A percentile compares a stretch with the other conserved stretches of the same genome.
These are phyloP conservation scores for Abelmoschus esculentus DNA, from an alignment of 345 rosid species.

Conservation along the genomic window DNA sequence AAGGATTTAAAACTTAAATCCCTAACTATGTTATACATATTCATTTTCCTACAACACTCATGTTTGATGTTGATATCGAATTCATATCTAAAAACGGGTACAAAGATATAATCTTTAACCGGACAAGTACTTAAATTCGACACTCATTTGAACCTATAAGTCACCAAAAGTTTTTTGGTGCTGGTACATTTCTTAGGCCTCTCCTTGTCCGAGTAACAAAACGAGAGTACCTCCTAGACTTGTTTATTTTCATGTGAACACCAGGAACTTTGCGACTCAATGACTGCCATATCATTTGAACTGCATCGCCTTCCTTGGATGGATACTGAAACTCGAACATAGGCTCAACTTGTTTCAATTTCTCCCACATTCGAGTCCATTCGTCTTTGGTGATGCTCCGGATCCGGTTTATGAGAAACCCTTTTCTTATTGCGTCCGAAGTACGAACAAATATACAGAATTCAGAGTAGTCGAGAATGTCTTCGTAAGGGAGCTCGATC, in stretches of 20 bases:
- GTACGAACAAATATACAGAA: slow-evolving; percentile 80
- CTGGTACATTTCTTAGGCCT: slow-evolving; percentile 24
- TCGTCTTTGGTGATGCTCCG: slow-evolving; percentile 60
- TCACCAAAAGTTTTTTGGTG: slow-evolving; percentile 46
- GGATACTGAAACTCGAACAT: slow-evolving; percentile 62
- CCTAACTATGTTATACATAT: not conserved
- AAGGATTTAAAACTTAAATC: not conserved
- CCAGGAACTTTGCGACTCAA: slow-evolving; percentile 65
- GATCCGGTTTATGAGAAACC: slow-evolving; percentile 51
- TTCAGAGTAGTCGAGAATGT: slow-evolving; percentile 76
- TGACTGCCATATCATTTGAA: slow-evolving; percentile 92
- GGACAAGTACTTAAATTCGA: not conserved
- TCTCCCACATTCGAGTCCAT: slow-evolving; percentile 65
- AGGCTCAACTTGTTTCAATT: slow-evolving; percentile 51
- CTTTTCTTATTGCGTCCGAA: slow-evolving; percentile 63
- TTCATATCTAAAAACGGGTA: not conserved
- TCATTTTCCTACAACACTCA: too few relatives aligned
- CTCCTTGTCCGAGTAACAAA: slow-evolving; percentile 16
- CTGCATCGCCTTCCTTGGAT: slow-evolving; percentile 53
- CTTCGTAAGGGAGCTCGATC: slow-evolving; percentile 94
- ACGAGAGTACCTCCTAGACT: slow-evolving; percentile 41
- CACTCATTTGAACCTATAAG: not conserved
- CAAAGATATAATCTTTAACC: not conserved
- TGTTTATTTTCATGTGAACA: slow-evolving; percentile 53
- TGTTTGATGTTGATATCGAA: too few relatives aligned